Evolutionary conservation across 371 early-diverging fungal genomes (phyloP).

Genomic region (Mucor saturninus): DNA sequence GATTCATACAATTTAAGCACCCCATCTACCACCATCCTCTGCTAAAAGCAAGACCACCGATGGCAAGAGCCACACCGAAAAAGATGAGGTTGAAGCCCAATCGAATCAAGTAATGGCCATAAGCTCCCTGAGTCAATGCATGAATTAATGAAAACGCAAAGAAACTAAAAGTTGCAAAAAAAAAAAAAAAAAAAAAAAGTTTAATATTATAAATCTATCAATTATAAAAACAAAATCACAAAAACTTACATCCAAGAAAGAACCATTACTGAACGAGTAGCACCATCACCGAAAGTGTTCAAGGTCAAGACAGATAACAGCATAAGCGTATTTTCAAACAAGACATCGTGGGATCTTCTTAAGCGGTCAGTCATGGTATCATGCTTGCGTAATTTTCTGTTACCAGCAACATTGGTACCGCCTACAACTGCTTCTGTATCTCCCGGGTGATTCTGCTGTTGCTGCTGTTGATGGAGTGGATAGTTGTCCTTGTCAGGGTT

Average conservation of each 20-base stretch:
- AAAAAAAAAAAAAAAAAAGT: not conserved
- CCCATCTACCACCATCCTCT: conserved; percentile 27
- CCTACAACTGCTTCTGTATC: conserved; percentile 30
- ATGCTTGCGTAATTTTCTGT: not conserved
- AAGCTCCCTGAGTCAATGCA: conserved; percentile 22
- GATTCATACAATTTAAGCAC: no score
- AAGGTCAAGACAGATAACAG: conserved; percentile 37
- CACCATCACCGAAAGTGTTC: conserved; percentile 35
- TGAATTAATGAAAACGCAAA: conserved; percentile 27
- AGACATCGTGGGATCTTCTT: conserved; percentile 31
- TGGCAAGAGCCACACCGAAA: conserved; percentile 30
- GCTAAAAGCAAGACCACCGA: conserved; percentile 32
- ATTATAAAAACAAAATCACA: no score
- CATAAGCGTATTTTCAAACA: conserved; percentile 43
- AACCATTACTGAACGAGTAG: conserved; percentile 35
- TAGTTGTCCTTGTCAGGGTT: conserved; percentile 20
- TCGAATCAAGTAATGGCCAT: conserved; percentile 22
- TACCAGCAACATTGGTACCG: conserved; percentile 9
- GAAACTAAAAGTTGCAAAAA: conserved; percentile 17
- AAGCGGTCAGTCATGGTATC: conserved; percentile 15
- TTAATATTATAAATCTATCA: no score
- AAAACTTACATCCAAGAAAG: conserved; percentile 38
- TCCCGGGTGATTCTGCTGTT: not conserved
- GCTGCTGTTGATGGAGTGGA: not conserved
- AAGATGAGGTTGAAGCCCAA: conserved; percentile 23